Conservation (phyloP, 495 filamentous ascomycete genomes). For the Lophiotrema nucula region DNA sequence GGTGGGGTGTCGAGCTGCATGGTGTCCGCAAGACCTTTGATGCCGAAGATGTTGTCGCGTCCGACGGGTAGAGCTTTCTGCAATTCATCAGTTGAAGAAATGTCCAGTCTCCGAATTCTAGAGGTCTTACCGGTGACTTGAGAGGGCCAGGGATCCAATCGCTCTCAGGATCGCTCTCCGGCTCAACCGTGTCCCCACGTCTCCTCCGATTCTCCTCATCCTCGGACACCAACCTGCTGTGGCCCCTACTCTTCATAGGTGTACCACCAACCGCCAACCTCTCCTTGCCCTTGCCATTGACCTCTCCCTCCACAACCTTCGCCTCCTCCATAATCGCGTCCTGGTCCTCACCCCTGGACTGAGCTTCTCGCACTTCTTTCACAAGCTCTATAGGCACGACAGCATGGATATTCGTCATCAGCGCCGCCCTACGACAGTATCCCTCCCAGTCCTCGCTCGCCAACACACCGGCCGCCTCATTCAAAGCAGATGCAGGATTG, state of each 20-base stretch:
- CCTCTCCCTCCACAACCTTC: slow-evolving; percentile 8
- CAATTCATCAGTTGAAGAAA: too few species aligned
- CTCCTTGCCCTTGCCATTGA: slow-evolving; percentile 4
- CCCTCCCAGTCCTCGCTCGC: slow-evolving; percentile 62
- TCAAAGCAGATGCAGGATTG: slow-evolving; percentile 69
- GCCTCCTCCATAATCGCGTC: slow-evolving; percentile 16
- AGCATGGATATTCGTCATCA: slow-evolving; percentile 70
- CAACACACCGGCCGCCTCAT: slow-evolving; percentile 61
- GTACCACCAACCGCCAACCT: not conserved
- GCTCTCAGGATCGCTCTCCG: slow-evolving; percentile 30
- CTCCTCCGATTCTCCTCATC: slow-evolving; percentile 30
- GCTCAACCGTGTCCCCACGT: slow-evolving; percentile 13
- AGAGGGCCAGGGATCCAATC: slow-evolving; percentile 34
- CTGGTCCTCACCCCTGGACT: slow-evolving; percentile 57
- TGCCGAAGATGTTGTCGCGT: slow-evolving; percentile 30
- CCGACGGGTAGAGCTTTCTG: slow-evolving; percentile 5
- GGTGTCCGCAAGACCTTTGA: slow-evolving; percentile 20
- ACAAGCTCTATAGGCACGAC: slow-evolving; percentile 46
- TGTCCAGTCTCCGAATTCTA: too few species aligned
- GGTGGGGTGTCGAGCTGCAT: slow-evolving; percentile 22
- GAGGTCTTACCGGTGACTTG: too few species aligned
- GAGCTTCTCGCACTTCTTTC: slow-evolving; percentile 54
- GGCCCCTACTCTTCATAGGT: not conserved
- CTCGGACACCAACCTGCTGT: slow-evolving; percentile 3
- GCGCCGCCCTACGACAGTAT: slow-evolving; percentile 59